Evolutionary conservation across 2,329 filamentous ascomycete species (phyloP), one percentile per base, ranked within the genome.

Genomic region (Hypocreales sp.): DNA sequence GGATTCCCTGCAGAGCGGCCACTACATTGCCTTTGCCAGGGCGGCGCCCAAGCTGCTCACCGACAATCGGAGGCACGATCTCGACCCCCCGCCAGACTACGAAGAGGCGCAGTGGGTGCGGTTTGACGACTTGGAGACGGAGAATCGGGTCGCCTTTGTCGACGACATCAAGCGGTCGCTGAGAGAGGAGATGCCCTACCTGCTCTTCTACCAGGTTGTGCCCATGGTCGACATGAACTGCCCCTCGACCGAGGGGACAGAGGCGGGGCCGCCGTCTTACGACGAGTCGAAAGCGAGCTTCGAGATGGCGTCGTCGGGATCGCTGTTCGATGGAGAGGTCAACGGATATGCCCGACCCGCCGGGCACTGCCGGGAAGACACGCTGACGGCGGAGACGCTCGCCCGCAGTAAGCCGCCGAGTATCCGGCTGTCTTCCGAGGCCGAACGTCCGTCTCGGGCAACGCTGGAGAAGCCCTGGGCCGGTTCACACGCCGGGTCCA

Each of bases 181-280:
- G 26, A 77, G 72, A 38, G 67, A 78, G n/a, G 86, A 94, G 48
- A 92, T 83, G 48, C 87, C 90, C 0, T 95, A 95, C 47, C 66
- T 95, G 6, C 61, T 98, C 0, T 95, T 95, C 51, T 98, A 94
- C 45, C 87, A 94, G 49, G 81, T 95, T 22, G 69, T 92, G 17
- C 86, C 87, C 0, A 83, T 92, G 42, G 71, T 82, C 17, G 79
- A 86, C 30, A 67, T 78, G 7, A 57, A 61, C 2, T 45, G 55
- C 2, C 53, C 57, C 9, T 63, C 64, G 5, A 56, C 58, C 0
- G 60, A 63, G 6, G 53, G 53, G 24, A 60, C 54, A 2, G 56
- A 60, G 18, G 50, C 50, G 3, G 60, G 61, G 19, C 72, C 71
- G 4, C 72, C 72, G 2, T 69, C 71, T 2, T 77, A 77, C 38